Evolutionary conservation across 495 filamentous ascomycete species (phyloP).

Genomic region (Cercophora scortea): DNA sequence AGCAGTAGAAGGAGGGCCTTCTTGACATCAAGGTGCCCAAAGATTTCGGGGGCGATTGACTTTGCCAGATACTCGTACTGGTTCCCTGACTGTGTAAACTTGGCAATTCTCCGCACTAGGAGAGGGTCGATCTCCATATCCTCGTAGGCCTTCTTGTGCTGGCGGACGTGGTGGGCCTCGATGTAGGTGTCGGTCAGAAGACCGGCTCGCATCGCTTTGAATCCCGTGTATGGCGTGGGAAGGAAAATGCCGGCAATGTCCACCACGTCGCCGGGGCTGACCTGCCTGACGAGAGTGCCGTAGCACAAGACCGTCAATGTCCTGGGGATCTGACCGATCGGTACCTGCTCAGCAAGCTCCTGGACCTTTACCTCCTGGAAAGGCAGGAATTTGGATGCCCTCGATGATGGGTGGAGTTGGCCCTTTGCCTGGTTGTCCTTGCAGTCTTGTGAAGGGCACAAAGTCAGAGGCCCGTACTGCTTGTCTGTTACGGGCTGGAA

Average conservation of each 20-base stretch:
- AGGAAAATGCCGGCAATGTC: constrained; percentile 94
- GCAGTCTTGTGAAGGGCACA: constrained; percentile 84
- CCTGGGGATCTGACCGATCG: constrained; percentile 92
- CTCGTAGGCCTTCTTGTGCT: constrained; percentile 97
- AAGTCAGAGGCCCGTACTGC: constrained; percentile 75
- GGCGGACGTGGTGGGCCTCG: constrained; percentile 84
- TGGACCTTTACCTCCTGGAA: constrained; percentile 99
- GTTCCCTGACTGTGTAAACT: constrained; percentile 72
- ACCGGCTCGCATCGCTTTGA: constrained; percentile 91
- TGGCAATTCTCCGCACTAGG: constrained; percentile 71
- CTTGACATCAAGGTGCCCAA: constrained; percentile 93
- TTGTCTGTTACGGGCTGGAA: constrained; percentile 94
- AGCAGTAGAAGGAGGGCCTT: constrained; percentile 91
- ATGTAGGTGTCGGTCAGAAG: constrained; percentile 94
- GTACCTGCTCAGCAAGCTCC: constrained; percentile 96
- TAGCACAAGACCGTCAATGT: constrained; percentile 84
- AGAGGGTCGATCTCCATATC: constrained; percentile 67
- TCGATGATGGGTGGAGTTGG: constrained; percentile 83
- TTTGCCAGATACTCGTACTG: constrained; percentile 91
- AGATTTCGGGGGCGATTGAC: constrained; percentile 97
- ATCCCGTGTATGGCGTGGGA: constrained; percentile 94
- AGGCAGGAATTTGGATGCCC: constrained; percentile 91
- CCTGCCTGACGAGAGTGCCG: constrained; percentile 70
- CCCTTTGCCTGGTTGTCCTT: constrained; percentile 85
- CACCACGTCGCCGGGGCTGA: constrained; percentile 90